A percentile compares a stretch with the other conserved stretches of the same genome.
Evolutionary conservation across 495 filamentous ascomycete species (phyloP).

Genomic region (Neurospora tetrasperma): DNA sequence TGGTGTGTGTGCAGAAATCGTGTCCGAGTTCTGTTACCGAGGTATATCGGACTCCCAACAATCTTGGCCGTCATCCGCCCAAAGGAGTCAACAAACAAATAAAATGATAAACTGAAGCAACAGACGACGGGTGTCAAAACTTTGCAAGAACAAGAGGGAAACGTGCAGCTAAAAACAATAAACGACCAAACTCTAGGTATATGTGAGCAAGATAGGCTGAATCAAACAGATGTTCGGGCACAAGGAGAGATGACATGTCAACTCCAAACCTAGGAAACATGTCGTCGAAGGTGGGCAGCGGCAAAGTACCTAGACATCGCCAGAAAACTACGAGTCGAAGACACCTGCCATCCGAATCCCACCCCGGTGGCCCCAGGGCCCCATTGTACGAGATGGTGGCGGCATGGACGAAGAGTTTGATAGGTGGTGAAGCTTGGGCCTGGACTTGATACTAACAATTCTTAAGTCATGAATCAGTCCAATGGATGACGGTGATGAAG

Average conservation of each 20-base stretch:
- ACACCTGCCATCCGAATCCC: neutral
- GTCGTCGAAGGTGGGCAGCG: neutral
- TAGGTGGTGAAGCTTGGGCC: neutral
- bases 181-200: neutral
- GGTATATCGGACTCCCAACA: neutral
- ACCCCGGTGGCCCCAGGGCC: neutral
- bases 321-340: neutral
- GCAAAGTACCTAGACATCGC: neutral
- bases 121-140: neutral
- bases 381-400: neutral
- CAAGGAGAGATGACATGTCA: neutral
- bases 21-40: neutral
- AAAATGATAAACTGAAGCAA: neutral
- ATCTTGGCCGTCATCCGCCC: neutral
- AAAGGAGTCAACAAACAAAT: neutral
- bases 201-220: neutral
- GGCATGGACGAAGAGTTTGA: neutral
- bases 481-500: neutral
- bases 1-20: neutral
- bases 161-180: neutral
- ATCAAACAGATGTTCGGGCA: neutral
- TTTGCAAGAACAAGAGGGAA: neutral
- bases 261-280: neutral
- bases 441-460: neutral
- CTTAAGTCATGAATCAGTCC: neutral